Evolutionary conservation across 2,329 filamentous ascomycete species (phyloP).

Genomic region (Aotearoamyces nothofagi): DNA sequence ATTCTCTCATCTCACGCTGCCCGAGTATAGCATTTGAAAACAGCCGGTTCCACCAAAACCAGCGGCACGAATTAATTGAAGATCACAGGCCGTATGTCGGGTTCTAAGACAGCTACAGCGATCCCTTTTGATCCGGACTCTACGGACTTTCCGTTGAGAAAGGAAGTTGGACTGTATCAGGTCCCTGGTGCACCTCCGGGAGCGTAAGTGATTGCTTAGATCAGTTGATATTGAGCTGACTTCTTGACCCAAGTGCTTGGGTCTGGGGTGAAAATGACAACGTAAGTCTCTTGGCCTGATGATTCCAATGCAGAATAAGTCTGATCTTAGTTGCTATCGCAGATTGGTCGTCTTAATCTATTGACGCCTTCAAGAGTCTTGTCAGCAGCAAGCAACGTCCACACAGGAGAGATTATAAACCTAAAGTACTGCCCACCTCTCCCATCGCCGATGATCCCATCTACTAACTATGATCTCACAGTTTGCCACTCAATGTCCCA

Average conservation of each 20-base stretch:
- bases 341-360: slow-evolving; percentile 29
- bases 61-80: too few relatives aligned
- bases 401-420: slow-evolving; percentile 25
- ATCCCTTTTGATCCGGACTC: slow-evolving; percentile 17
- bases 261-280: slow-evolving; percentile 18
- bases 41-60: too few relatives aligned
- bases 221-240: too few relatives aligned
- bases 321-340: slow-evolving; percentile 1
- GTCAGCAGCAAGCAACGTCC: slow-evolving; percentile 25
- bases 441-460: too few relatives aligned
- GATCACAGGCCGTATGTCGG: slow-evolving; percentile 13
- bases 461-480: too few relatives aligned
- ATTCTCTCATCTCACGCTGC: too few relatives aligned
- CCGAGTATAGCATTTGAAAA: too few relatives aligned
- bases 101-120: slow-evolving; percentile 11
- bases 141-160: slow-evolving; percentile 15
- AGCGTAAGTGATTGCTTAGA: too few relatives aligned
- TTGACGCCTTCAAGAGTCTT: slow-evolving; percentile 27
- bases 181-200: slow-evolving; percentile 15
- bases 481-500: slow-evolving; percentile 17
- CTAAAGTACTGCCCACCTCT: slow-evolving; percentile 15
- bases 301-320: background rate
- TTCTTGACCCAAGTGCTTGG: too few relatives aligned
- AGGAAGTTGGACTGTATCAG: slow-evolving; percentile 14
- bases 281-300: slow-evolving; percentile 7